Base-by-base conservation (phyloP, 495 filamentous ascomycete genomes). In the Penicillium dipodomyicola region DNA sequence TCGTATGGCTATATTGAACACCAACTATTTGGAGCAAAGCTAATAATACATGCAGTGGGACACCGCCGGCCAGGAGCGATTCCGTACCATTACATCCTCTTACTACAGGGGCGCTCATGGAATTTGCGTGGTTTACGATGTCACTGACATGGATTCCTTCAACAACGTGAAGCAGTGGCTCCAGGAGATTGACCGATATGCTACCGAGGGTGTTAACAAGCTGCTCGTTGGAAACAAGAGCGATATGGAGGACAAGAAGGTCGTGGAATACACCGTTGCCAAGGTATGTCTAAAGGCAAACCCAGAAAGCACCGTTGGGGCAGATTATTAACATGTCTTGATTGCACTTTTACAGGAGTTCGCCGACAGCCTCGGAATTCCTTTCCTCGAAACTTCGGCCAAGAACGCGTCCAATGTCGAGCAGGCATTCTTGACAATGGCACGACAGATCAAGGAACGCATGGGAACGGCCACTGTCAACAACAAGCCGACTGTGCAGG, bases 151-250 rank as follows among this genome's bases (percentile, higher is more conserved):
- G 95, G 95, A 97, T 77, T 95, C 90, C 42, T 98, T 97, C 90
- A 97, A 97, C 84, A 97, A 97, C 79, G 95, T 98, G 65, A 97
- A 97, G 88, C 95, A 97, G 82, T 98, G 94, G 94, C 87, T 98
- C 56, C 95, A 97, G 72, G 95, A 98, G 79, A 98, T 98, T 62
- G 95, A 98, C 77, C 86, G 95, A 66, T 97, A 98, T 66, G 94
- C 94, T 59, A 97, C 94, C 52, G 94, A 98, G 75, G 95, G 95
- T 65, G 94, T 98, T 65, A 98, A 97, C 83, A 97, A 97, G 80
- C 84, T 98, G 49, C 86, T 98, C 54, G 94, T 98, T 53, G 94
- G 94, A 65, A 98, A 98, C 86, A 98, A 98, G 87, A 95, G 90
- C 74, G 94, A 98, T 89, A 97, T 98, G 90, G 85, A 94, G 62